Evolutionary conservation across 768 basidiomycete species (phyloP).

Genomic region (Terana coerulea): DNA sequence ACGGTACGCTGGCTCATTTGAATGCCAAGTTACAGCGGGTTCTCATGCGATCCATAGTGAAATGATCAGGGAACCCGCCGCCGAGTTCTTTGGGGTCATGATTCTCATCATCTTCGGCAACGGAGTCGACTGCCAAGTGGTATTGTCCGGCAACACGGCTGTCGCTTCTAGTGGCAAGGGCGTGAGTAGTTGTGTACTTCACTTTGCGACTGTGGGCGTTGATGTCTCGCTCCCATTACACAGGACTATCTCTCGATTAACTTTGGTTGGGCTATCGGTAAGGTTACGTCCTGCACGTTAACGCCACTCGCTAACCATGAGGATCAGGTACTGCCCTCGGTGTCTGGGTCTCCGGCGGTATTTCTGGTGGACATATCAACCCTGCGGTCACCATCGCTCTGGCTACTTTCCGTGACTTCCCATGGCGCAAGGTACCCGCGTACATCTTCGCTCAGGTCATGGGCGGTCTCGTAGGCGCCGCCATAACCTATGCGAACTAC

Average conservation of each 20-base stretch:
- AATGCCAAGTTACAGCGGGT: neutral
- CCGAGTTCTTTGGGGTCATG: constrained; percentile 26
- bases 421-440: constrained; percentile 75
- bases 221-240: neutral
- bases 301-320: neutral
- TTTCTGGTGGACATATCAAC: constrained; percentile 65
- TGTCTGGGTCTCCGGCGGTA: constrained; percentile 61
- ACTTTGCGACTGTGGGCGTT: neutral
- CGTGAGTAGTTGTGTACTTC: constrained; percentile 30
- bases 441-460: constrained; percentile 63
- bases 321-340: constrained; percentile 52
- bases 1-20: constrained; percentile 36
- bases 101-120: constrained; percentile 16
- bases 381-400: constrained; percentile 60
- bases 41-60: constrained; percentile 28
- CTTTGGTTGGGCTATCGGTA: constrained; percentile 55
- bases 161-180: constrained; percentile 39
- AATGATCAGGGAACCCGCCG: constrained; percentile 52
- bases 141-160: constrained; percentile 5
- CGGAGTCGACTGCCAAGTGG: constrained; percentile 13
- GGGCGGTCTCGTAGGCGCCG: constrained; percentile 56
- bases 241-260: constrained; percentile 47
- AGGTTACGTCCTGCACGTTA: neutral
- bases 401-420: constrained; percentile 68
- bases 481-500: constrained; percentile 60